Evolutionary conservation across 352 stramenopile species (phyloP).

Genomic region (Pythium chondricola): DNA sequence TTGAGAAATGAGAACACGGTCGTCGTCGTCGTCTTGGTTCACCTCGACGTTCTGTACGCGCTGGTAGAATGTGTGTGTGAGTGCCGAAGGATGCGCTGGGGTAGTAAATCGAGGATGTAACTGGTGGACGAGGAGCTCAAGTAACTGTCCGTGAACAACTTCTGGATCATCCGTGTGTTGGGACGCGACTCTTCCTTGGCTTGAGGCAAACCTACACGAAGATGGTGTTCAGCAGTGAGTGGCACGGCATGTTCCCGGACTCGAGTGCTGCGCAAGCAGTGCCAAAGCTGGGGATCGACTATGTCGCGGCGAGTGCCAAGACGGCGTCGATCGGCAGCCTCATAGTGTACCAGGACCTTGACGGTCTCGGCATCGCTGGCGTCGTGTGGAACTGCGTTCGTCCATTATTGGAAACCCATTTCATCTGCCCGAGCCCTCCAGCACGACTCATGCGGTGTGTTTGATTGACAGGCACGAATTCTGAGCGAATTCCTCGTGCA

Average conservation of each 20-base stretch:
- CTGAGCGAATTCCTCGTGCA: slow-evolving; percentile 35
- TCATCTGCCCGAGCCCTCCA: not conserved
- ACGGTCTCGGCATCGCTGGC: slow-evolving; percentile 41
- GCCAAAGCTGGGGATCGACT: slow-evolving; percentile 50
- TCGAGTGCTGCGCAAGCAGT: not conserved
- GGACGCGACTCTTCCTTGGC: too few relatives aligned
- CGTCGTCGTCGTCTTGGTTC: too few relatives aligned
- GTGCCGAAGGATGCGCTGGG: too few relatives aligned
- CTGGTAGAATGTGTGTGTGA: too few relatives aligned
- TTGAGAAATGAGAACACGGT: slow-evolving; percentile 27
- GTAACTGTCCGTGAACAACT: too few relatives aligned
- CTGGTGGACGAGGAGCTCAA: too few relatives aligned
- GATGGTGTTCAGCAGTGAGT: slow-evolving; percentile 24
- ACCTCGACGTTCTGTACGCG: too few relatives aligned
- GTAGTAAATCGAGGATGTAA: too few relatives aligned
- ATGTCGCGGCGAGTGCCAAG: slow-evolving; percentile 40
- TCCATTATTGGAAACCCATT: too few relatives aligned
- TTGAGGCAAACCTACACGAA: too few relatives aligned
- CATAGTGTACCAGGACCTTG: slow-evolving; percentile 41
- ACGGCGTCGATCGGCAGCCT: slow-evolving; percentile 19
- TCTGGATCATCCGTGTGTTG: too few relatives aligned
- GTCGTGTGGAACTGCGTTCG: slow-evolving; percentile 75
- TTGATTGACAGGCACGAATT: slow-evolving; percentile 29
- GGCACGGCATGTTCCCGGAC: slow-evolving; percentile 28
- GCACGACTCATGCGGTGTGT: not conserved